These are phyloP conservation scores for Penicillium atrosanguineum DNA, from an alignment of 495 filamentous ascomycete genomes.

Conservation along the genomic window DNA sequence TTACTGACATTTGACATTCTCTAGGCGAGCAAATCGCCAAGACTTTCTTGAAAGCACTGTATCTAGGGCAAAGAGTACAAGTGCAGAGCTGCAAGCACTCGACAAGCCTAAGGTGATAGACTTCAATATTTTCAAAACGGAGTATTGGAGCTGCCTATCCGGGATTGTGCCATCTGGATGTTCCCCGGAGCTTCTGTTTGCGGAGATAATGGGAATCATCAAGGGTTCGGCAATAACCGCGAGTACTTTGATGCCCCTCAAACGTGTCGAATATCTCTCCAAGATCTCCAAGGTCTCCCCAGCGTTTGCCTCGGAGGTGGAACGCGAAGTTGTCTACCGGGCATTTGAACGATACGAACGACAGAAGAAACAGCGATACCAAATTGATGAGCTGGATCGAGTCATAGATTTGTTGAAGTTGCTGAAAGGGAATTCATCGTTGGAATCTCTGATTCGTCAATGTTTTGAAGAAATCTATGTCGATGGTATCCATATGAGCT, in stretches of 20 bases:
- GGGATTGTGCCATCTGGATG: constrained; percentile 15
- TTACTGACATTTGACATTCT: neutral
- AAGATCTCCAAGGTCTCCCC: constrained; percentile 24
- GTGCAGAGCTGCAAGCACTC: neutral
- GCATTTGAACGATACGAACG: constrained; percentile 38
- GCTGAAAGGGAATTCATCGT: constrained; percentile 6
- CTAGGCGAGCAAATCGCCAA: constrained; percentile 13
- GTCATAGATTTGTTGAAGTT: constrained; percentile 21
- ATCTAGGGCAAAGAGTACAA: neutral
- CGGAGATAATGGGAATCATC: constrained; percentile 46
- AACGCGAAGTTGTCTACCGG: constrained; percentile 28
- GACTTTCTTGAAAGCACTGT: constrained; percentile 4
- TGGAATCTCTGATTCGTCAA: constrained; percentile 18
- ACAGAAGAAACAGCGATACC: constrained; percentile 24
- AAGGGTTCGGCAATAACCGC: constrained; percentile 31
- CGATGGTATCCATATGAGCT: constrained; percentile 25
- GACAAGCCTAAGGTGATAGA: constrained; percentile 23
- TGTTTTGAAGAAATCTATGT: constrained; percentile 45
- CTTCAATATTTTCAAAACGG: constrained; percentile 31
- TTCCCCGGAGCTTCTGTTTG: constrained; percentile 35
- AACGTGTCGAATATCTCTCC: constrained; percentile 27
- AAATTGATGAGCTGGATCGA: constrained; percentile 38
- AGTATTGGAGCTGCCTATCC: constrained; percentile 39
- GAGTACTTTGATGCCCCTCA: constrained; percentile 21
- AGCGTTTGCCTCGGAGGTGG: constrained; percentile 25